These are phyloP conservation scores for Flaveria bidentis DNA, from an alignment of 129 eudicot species.

Conservation along the genomic window DNA sequence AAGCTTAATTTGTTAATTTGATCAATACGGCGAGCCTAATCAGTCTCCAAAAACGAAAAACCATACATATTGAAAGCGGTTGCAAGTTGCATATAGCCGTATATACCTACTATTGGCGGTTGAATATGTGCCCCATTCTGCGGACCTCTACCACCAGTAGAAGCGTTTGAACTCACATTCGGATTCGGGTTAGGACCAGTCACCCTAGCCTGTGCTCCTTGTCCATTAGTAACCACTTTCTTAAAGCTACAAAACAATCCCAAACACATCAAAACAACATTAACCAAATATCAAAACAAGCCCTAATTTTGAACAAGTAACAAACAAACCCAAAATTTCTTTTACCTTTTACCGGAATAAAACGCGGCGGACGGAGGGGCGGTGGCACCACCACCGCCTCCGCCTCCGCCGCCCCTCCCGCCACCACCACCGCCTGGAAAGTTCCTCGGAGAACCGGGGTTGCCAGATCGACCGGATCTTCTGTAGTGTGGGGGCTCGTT, in stretches of 20 bases:
- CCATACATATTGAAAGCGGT: not conserved
- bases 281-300: constrained; percentile 2
- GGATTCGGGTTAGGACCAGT: constrained; percentile 35
- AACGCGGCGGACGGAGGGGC: constrained; percentile 45
- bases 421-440: constrained; percentile 66
- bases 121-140: constrained; percentile 71
- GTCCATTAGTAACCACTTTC: constrained; percentile 62
- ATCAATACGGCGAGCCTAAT: not conserved
- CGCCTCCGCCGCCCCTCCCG: constrained; percentile 57
- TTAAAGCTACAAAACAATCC: constrained; percentile 46
- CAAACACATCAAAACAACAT: not conserved
- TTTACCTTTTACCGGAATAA: constrained; percentile 55
- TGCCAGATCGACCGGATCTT: constrained; percentile 69
- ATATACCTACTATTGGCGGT: constrained; percentile 50
- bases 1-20: not conserved
- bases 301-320: constrained; percentile 17
- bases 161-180: constrained; percentile 33
- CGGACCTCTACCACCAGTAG: constrained; percentile 37
- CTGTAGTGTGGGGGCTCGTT: constrained; percentile 65
- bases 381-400: constrained; percentile 52
- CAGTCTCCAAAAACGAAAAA: not conserved
- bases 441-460: constrained; percentile 50
- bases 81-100: not conserved
- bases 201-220: constrained; percentile 57
- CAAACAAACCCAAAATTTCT: constrained; percentile 12